phyloP scores from a whole-genome alignment of 2,329 filamentous ascomycete species.

The Cadophora sp. region DNA sequence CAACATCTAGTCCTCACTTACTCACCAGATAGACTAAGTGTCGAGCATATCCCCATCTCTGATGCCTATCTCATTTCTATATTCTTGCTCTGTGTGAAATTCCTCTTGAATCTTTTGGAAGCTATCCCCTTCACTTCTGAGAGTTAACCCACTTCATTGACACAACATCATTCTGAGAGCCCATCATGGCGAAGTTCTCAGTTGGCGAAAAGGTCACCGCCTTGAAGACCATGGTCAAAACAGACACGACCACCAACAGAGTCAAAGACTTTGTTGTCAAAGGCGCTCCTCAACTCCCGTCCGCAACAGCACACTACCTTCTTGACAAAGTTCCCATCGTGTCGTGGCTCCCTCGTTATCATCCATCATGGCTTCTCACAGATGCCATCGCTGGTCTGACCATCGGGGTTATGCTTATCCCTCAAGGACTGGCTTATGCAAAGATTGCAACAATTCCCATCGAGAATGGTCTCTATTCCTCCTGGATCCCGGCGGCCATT shows the following conservation, averaged over 20 bases:
- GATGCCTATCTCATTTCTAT: not conserved
- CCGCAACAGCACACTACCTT: slow-evolving; percentile 61
- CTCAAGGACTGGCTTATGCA: slow-evolving; percentile 67
- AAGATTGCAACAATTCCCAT: slow-evolving; percentile 67
- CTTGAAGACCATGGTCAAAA: slow-evolving; percentile 15
- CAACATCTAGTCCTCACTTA: not conserved
- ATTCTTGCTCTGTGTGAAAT: not conserved
- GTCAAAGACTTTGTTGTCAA: slow-evolving; percentile 22
- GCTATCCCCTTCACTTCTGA: not conserved
- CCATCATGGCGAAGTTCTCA: slow-evolving; percentile 20
- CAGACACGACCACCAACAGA: slow-evolving; percentile 19
- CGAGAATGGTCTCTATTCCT: slow-evolving; percentile 65
- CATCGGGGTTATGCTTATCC: slow-evolving; percentile 65
- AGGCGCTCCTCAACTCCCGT: slow-evolving; percentile 50
- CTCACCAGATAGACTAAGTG: not conserved
- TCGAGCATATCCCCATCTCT: not conserved
- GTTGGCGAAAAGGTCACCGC: slow-evolving; percentile 11
- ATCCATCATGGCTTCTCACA: slow-evolving; percentile 65
- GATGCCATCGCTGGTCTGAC: slow-evolving; percentile 68
- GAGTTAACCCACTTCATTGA: not conserved
- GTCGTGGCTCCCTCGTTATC: slow-evolving; percentile 68
- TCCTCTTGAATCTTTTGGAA: not conserved
- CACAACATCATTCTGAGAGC: not conserved
- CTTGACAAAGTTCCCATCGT: slow-evolving; percentile 66
- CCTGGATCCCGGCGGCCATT: slow-evolving; percentile 63